These are phyloP conservation scores for Cystofilobasidium ferigula DNA, from an alignment of 768 basidiomycete species.

Conservation along the genomic window DNA sequence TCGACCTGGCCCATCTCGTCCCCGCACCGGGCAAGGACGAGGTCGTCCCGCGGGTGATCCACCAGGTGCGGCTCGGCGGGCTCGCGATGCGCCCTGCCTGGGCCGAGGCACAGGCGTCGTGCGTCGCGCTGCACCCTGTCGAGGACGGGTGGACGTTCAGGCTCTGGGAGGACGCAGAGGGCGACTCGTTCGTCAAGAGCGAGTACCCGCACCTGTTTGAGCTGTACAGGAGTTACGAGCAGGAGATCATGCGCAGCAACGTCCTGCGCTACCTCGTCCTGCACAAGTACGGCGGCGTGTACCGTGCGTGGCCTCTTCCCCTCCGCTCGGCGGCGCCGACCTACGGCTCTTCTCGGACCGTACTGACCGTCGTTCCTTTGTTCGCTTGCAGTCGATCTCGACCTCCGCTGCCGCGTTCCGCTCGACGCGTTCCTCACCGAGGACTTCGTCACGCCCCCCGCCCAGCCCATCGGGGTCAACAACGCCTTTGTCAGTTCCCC, in stretches of 20 bases:
- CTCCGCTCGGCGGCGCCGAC: background rate
- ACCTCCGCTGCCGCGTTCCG: slow-evolving; percentile 3
- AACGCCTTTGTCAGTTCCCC: slow-evolving; percentile 4
- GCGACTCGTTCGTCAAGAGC: background rate
- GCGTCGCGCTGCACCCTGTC: background rate
- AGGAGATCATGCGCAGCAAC: slow-evolving; percentile 10
- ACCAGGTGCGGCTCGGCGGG: slow-evolving; percentile 7
- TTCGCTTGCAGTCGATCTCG: slow-evolving; percentile 3
- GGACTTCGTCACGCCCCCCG: slow-evolving; percentile 6
- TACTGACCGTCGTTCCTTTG: background rate
- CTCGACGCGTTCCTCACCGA: slow-evolving; percentile 8
- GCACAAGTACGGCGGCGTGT: slow-evolving; percentile 5
- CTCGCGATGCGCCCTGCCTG: slow-evolving; percentile 4
- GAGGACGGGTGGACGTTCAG: background rate
- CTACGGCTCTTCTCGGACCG: no score
- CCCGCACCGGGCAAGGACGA: background rate
- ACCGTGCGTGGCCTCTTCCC: background rate
- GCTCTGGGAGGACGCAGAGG: slow-evolving; percentile 4
- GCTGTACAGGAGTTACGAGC: background rate
- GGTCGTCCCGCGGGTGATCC: slow-evolving; percentile 8
- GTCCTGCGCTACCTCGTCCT: slow-evolving; percentile 13
- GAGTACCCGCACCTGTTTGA: background rate
- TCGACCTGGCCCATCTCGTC: slow-evolving; percentile 6
- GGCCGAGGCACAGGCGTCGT: background rate
- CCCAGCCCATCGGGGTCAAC: slow-evolving; percentile 14